A percentile compares a stretch with the other conserved stretches of the same genome.
These are phyloP conservation scores for Phascolomyces articulosus DNA, from an alignment of 371 early-diverging fungal genomes.

Conservation along the genomic window DNA sequence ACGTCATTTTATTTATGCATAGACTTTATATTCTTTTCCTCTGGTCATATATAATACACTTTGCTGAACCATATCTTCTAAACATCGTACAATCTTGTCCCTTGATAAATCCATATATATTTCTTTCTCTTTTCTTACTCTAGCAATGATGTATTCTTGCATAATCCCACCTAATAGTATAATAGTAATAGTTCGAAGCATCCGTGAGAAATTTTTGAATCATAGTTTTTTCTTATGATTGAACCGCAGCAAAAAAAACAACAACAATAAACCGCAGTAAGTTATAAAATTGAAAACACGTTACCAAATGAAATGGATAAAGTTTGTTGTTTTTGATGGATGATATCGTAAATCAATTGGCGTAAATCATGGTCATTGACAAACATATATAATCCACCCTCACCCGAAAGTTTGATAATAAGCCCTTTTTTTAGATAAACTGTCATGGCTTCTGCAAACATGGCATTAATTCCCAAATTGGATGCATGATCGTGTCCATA, in stretches of 20 bases:
- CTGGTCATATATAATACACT: background rate
- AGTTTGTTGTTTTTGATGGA: background rate
- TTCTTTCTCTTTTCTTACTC: background rate
- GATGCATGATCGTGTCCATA: background rate
- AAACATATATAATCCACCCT: background rate
- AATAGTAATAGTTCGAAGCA: background rate
- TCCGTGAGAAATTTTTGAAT: background rate
- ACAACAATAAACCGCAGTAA: too few species aligned
- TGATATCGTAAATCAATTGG: background rate
- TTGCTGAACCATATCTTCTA: background rate
- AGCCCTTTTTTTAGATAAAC: background rate
- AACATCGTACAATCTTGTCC: background rate
- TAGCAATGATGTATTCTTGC: background rate
- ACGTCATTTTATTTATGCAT: background rate
- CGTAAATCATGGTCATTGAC: background rate
- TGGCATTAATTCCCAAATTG: background rate
- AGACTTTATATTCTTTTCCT: background rate
- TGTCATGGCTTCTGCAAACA: background rate
- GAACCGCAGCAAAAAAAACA: too few species aligned
- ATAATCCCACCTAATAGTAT: background rate
- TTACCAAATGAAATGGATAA: background rate
- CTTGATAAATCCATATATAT: background rate
- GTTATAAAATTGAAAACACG: too few species aligned
- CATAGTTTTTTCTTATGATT: too few species aligned
- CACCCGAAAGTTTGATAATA: background rate